Evolutionary conservation across 2,329 filamentous ascomycete genomes (phyloP).

Genomic region (Biscogniauxia mediterranea): DNA sequence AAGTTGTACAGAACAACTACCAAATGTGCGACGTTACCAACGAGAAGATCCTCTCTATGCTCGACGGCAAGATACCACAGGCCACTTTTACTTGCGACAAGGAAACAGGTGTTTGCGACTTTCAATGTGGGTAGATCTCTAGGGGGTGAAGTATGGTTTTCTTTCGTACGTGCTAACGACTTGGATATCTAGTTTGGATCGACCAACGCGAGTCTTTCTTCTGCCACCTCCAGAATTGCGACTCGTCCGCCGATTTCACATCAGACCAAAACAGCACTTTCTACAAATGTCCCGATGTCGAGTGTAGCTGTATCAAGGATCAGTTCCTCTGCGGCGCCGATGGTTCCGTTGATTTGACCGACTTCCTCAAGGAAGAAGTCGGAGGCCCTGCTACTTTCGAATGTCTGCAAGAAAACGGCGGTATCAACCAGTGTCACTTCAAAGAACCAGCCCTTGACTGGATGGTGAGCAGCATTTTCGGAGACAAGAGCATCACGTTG

Average conservation of each 20-base stretch:
- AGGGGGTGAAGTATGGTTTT: background rate
- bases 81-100: slow-evolving; percentile 91
- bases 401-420: slow-evolving; percentile 65
- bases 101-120: slow-evolving; percentile 76
- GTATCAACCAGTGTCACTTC: slow-evolving; percentile 70
- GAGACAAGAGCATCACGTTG: slow-evolving; percentile 84
- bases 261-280: slow-evolving; percentile 74
- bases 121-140: slow-evolving; percentile 69
- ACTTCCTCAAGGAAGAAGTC: slow-evolving; percentile 81
- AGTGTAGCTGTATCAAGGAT: slow-evolving; percentile 83
- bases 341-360: slow-evolving; percentile 86
- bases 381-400: slow-evolving; percentile 84
- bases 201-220: slow-evolving; percentile 94
- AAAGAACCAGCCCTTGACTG: slow-evolving; percentile 91
- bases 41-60: slow-evolving; percentile 82
- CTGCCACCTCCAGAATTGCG: slow-evolving; percentile 81
- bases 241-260: slow-evolving; percentile 67
- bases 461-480: slow-evolving; percentile 84
- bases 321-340: slow-evolving; percentile 92
- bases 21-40: slow-evolving; percentile 99
- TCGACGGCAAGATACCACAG: slow-evolving; percentile 83
- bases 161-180: slow-evolving; percentile 7
- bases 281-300: slow-evolving; percentile 81
- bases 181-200: slow-evolving; percentile 74
- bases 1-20: slow-evolving; percentile 90